Evolutionary conservation across 192 early-diverging fungal genomes (phyloP).

Genomic region (Umbelopsis vinacea): DNA sequence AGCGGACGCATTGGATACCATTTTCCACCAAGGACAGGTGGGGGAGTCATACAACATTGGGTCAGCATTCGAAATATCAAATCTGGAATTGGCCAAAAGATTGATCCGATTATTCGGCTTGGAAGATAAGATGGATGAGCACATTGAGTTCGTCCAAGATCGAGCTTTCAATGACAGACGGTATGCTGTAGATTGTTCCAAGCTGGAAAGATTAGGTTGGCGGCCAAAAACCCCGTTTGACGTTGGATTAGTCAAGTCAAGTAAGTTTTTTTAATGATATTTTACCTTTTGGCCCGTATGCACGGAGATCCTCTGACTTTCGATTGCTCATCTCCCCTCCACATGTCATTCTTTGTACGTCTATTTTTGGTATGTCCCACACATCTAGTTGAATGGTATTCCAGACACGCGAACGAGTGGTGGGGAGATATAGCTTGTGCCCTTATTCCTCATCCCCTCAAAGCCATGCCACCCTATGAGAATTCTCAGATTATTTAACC

Average conservation of each 20-base stretch:
- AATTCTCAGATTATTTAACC: conserved; percentile 9
- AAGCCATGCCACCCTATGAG: conserved; percentile 36
- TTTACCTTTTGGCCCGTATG: neutral
- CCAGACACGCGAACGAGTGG: conserved; percentile 51
- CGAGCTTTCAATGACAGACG: conserved; percentile 77
- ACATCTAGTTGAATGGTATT: conserved; percentile 61
- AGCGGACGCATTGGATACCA: conserved; percentile 67
- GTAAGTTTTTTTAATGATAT: conserved; percentile 44
- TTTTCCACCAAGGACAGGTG: conserved; percentile 65
- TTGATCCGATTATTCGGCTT: conserved; percentile 58
- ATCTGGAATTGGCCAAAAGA: conserved; percentile 63
- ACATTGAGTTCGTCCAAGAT: conserved; percentile 75
- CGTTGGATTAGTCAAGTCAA: conserved; percentile 67
- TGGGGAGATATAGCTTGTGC: conserved; percentile 66
- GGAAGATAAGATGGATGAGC: conserved; percentile 40
- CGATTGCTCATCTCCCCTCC: neutral
- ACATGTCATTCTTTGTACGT: neutral
- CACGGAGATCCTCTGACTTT: conserved; percentile 2
- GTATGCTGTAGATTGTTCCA: conserved; percentile 75
- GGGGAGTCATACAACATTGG: conserved; percentile 87
- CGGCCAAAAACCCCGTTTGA: conserved; percentile 60
- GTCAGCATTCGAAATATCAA: conserved; percentile 69
- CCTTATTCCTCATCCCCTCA: conserved; percentile 58
- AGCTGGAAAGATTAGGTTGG: conserved; percentile 76
- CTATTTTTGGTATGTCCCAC: neutral